Evolutionary conservation across 495 filamentous ascomycete genomes (phyloP), one percentile per base, ranked within the genome.

Genomic region (Neurospora cerealis): DNA sequence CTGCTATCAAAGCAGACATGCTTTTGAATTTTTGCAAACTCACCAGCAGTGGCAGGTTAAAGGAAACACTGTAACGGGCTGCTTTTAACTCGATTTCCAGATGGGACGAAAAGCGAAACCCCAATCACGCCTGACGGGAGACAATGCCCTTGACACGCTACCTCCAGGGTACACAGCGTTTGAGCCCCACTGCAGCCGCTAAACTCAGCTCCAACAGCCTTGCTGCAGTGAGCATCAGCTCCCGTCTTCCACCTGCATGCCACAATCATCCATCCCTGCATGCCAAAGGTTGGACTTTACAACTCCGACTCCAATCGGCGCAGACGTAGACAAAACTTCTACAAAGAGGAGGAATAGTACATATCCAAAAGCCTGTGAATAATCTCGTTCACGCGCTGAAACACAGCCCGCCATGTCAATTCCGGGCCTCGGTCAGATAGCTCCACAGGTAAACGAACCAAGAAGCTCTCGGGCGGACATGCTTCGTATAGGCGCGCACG

Each of bases 351-450:
- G 6, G 6, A 34, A 62, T 32, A 19, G 17, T 62, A 62, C 54
- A 62, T 62, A 19, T 9, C 54, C 24, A 66, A 34, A 28, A 66
- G 28, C 54, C 5, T 5, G 28, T 66, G 54, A 15, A 34, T 19
- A 7, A 66, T 4, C 15, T 28, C 54, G 54, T 66, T 36, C 54
- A 66, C 54, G 28, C 28, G 24, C 28, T 66, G 28, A 36, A 62
- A 34, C 54, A 34, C 24, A 32, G 54, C 24, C 24, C 28, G 24
- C 54, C 11, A 78, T 79, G 79, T 79, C 86, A 13, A 86, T 88
- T 70, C 87, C 87, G 60, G 87, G 87, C 72, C 80, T 88, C 44
- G 87, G 86, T 36, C 84, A 87, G 72, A 83, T 86, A 72, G 78
- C 78, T 9, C 75, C 82, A 2, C 76, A 80, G 70, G 86, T 88